Base-by-base conservation (phyloP, 1,139 yeast genomes). In the Kluyveromyces sp. region DNA sequence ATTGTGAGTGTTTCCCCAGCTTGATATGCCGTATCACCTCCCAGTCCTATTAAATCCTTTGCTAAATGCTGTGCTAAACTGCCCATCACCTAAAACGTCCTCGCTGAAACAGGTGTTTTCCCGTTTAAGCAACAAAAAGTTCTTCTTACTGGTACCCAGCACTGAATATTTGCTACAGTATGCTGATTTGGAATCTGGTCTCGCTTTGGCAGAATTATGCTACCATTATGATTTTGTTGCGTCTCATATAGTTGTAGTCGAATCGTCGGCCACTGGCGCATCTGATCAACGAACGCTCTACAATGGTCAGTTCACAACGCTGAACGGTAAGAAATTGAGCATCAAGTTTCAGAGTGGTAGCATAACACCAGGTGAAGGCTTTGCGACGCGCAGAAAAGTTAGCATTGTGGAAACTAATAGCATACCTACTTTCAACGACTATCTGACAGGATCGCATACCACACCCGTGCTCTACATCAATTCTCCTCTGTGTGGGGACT, bases 61-160 rank as follows among this genome's bases (percentile, higher is more conserved):
- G 36, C 67, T 84, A 42, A 80, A 83, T 62, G 71, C 80, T 44
- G 61, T 84, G 22, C 83, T 84, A 68, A 80, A 83, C 63, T 77
- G 80, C 53, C 82, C 83, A 2, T 69, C 74, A 42, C 75, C 80
- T 8, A 54, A 64, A 6, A 72, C 70, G 34, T 67, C 79, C 0
- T 75, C 79, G 2, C 63, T 81, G 47, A 74, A 71, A 48, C 72
- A 70, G 34, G 65, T 80, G 7, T 66, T 63, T 60, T 70, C 42
- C 64, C 66, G 33, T 68, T 67, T 55, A 55, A 55, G 33, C 58
- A 63, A 53, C 77, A 74, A 46, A 68, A 74, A 74, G 20, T 79
- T 71, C 58, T 71, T 83, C 3, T 60, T 84, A 9, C 54, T 82
- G 12, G 77, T 82, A 0, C 94, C 94, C 0, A 75, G 83, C 2